Evolutionary conservation across 1,284 basidiomycete species (phyloP), one percentile per base, ranked within the genome.

Genomic region (Cutaneotrichosporon mucoides): DNA sequence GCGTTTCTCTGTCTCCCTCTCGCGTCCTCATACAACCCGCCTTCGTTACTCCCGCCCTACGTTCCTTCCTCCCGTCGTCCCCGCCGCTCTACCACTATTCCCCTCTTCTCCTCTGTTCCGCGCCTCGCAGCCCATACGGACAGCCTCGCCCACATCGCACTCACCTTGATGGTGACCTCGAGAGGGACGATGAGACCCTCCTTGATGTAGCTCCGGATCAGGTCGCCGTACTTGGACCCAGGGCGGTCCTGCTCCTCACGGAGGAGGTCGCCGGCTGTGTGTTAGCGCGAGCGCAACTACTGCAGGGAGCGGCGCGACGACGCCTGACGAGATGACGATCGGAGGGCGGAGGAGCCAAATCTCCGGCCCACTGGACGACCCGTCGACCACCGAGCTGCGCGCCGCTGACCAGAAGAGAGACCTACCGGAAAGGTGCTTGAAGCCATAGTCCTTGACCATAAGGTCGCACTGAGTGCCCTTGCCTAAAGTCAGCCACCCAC

Each of bases 111-210:
- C 24, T 6, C 15, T 6, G 63, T 13, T n/a, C 7, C 12, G 10
- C 40, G 43, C 43, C 12, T 44, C 43, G 43, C 43, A 15, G 8
- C 40, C 13, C 43, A 24, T 24, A 24, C 24, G 24, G 13, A 44
- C 43, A 16, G 38, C 38, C 38, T 40, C 12, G 38, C 8, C 38
- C 9, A 44, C 43, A 24, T 24, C 24, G 24, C 12, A 40, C 72
- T 53, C 56, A 76, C 78, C 73, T 93, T 93, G 75, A 99, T 86
- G 38, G 96, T 99, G 60, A 99, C 90, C 74, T 97, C 90, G 86
- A 91, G 92, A 5, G 96, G 96, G 5, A 99, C 96, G 70, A 99
- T 96, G 64, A 83, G 87, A 59, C 96, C 96, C 77, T 95, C 94
- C 62, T 84, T 86, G 78, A 99, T 99, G 81, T 87, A 89, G 33